Evolutionary conservation across 108 stramenopile species (phyloP), one percentile per base, ranked within the genome.

Genomic region (Aurantiochytrium sp.): DNA sequence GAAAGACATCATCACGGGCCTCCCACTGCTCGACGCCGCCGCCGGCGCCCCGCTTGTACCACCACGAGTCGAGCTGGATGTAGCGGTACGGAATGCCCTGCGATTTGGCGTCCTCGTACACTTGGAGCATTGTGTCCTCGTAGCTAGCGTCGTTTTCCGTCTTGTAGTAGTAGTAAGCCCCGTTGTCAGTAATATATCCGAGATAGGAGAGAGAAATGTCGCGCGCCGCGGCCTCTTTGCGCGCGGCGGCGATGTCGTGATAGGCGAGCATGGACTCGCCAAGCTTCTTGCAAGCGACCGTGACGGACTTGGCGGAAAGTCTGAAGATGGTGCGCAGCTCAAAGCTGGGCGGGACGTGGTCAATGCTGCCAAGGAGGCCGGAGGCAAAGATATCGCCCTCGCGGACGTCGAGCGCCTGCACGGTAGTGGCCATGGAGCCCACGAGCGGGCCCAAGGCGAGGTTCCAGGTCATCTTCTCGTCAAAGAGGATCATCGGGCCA

Each of bases 151-250:
- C 81, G 55, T 87, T 41, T 15, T 85, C 87, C 4, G 89, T 89
- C 52, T 86, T 39, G 68, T 92, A 92, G 68, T 92, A 91, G 52
- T 90, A 90, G 73, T 89, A 92, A 34, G 90, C 91, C 37, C 91
- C 91, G 87, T 92, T 92, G 87, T 92, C 90, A 5, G 91, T 92
- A 17, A 34, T 37, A 52, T 90, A 91, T 68, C 68, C 68, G 0
- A 87, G 36, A 24, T 87, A 87, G 4, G 19, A n/a, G 21, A 55
- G 55, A 24, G 86, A 27, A 48, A 55, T 59, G 59, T 87, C 86
- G 21, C 73, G 73, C 39, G 39, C 73, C 22, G 12, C 12, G 32
- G 59, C 59, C 10, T 30, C 59, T 34, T 65, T 8, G 34, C 59
- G 59, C 34, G 1, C 24, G 27, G 8, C 59, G 19, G 8, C 32